A percentile compares a stretch with the other conserved stretches of the same genome.
These are phyloP conservation scores for Punica granatum DNA, from an alignment of 345 rosid genomes.

Conservation along the genomic window DNA sequence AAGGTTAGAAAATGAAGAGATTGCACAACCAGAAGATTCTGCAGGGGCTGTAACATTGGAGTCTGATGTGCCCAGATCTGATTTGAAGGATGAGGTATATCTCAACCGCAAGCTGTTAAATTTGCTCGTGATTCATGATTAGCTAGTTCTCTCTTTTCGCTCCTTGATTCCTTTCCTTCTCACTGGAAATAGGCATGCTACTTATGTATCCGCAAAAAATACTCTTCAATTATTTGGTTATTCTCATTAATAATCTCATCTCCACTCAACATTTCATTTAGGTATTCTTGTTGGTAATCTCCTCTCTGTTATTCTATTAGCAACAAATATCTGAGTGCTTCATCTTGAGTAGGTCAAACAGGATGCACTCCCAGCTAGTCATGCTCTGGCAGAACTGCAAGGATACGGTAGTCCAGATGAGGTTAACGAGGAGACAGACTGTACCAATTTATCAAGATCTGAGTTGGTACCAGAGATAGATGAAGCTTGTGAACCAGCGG, in stretches of 20 bases:
- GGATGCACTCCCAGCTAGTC: not conserved
- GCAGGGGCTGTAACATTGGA: not conserved
- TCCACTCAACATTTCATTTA: not conserved
- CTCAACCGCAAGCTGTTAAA: not conserved
- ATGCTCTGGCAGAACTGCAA: constrained; percentile 1
- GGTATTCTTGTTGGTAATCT: not conserved
- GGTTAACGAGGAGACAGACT: not conserved
- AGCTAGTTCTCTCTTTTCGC: not conserved
- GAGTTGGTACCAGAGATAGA: not conserved
- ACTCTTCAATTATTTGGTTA: not conserved
- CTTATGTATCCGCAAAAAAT: not conserved
- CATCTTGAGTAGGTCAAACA: not conserved
- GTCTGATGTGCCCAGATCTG: not conserved
- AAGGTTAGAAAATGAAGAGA: not conserved
- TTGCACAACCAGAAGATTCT: not conserved
- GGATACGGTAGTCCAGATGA: not conserved
- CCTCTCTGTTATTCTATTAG: not conserved
- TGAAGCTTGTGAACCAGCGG: not conserved
- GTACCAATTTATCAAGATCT: not conserved
- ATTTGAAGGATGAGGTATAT: not conserved
- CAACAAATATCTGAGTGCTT: not conserved
- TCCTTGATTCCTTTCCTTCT: not conserved
- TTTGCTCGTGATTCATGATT: not conserved
- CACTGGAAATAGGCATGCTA: not conserved
- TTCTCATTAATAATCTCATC: no score